Conservation (phyloP, 164 flowering plant genomes). For the Chimonanthus salicifolius region DNA sequence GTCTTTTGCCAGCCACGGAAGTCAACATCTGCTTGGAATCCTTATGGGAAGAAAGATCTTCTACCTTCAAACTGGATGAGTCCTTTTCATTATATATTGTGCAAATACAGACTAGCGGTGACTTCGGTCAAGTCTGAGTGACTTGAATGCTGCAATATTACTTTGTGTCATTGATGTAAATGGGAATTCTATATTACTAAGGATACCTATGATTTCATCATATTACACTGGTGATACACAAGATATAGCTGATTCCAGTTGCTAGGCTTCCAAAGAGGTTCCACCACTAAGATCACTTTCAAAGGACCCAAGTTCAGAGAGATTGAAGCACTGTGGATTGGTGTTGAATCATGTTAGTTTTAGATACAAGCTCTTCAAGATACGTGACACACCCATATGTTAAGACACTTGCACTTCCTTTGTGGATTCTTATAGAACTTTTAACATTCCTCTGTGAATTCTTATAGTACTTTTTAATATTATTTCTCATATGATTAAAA, state of each 20-base stretch:
- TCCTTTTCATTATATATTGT: constrained; percentile 41
- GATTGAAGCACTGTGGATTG: constrained; percentile 69
- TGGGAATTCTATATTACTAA: constrained; percentile 66
- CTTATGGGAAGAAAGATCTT: constrained; percentile 22
- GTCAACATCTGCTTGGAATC: constrained; percentile 27
- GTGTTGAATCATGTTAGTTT: constrained; percentile 72
- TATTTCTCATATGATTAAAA: too few relatives aligned
- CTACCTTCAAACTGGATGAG: constrained; percentile 16
- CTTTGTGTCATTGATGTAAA: constrained; percentile 70
- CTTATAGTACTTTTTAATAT: too few relatives aligned
- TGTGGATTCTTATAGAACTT: too few relatives aligned
- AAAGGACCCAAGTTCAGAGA: constrained; percentile 57
- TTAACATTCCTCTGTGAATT: too few relatives aligned
- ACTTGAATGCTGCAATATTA: constrained; percentile 54
- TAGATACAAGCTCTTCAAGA: neutral
- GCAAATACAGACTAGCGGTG: constrained; percentile 48
- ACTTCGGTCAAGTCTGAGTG: constrained; percentile 59
- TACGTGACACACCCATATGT: too few relatives aligned
- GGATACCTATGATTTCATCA: constrained; percentile 38
- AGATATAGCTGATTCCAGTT: constrained; percentile 20
- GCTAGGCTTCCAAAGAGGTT: constrained; percentile 61
- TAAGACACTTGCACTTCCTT: too few relatives aligned
- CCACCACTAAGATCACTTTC: constrained; percentile 57
- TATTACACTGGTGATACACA: constrained; percentile 13
- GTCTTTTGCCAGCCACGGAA: constrained; percentile 58